These are phyloP conservation scores for Saitozyma podzolica DNA, from an alignment of 768 basidiomycete genomes.

Conservation along the genomic window DNA sequence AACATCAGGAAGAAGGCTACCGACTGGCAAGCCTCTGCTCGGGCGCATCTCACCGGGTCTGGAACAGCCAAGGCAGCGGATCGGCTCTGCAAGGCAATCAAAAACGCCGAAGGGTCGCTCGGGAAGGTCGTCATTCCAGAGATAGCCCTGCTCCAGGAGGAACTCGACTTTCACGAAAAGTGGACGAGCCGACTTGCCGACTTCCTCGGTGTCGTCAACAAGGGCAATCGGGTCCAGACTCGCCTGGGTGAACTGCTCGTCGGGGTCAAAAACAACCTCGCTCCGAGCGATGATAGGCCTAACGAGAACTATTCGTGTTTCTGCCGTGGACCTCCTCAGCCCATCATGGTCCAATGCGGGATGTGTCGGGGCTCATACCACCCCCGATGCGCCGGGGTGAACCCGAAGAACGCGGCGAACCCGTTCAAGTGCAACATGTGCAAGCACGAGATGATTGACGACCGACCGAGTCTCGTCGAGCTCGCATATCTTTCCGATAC, in stretches of 20 bases:
- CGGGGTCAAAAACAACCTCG: constrained; percentile 26
- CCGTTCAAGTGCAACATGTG: constrained; percentile 33
- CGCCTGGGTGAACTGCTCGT: constrained; percentile 17
- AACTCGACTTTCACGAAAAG: constrained; percentile 33
- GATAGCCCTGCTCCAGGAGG: constrained; percentile 38
- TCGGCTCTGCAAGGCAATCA: constrained; percentile 38
- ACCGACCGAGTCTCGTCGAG: constrained; percentile 27
- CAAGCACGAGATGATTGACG: constrained; percentile 13
- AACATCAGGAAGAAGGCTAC: constrained; percentile 56
- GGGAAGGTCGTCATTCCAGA: constrained; percentile 42
- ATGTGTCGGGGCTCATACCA: constrained; percentile 46
- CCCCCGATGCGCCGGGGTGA: constrained; percentile 38
- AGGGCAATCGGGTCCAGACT: not conserved
- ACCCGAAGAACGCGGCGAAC: constrained; percentile 20
- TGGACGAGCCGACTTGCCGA: constrained; percentile 33
- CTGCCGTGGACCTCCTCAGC: constrained; percentile 37
- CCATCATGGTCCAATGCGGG: constrained; percentile 43
- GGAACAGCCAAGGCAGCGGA: constrained; percentile 18
- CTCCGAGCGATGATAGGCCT: constrained; percentile 34
- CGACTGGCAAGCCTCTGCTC: constrained; percentile 35
- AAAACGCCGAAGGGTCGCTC: constrained; percentile 34
- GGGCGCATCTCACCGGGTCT: constrained; percentile 20
- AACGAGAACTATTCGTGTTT: constrained; percentile 37
- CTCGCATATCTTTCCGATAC: constrained; percentile 27
- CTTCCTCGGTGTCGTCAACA: constrained; percentile 13